These are phyloP conservation scores for Penicillium ochrochloron DNA, from an alignment of 495 filamentous ascomycete species.

Conservation along the genomic window DNA sequence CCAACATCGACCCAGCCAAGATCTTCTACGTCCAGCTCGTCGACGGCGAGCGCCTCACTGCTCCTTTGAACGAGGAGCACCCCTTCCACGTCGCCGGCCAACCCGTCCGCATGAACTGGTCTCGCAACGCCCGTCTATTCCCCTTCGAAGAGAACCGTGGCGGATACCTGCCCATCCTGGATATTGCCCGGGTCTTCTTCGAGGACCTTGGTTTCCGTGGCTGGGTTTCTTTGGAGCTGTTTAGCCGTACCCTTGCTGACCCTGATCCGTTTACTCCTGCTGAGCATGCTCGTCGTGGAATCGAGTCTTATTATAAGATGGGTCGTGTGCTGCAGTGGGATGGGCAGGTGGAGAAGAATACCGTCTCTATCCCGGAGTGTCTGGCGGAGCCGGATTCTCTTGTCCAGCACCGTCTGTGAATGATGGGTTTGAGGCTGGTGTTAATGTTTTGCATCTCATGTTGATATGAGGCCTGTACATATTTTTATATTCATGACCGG, in stretches of 20 bases:
- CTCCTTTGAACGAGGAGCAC: slow-evolving; percentile 65
- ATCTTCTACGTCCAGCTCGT: slow-evolving; percentile 82
- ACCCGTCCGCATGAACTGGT: slow-evolving; percentile 78
- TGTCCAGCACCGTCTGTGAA: slow-evolving; percentile 36
- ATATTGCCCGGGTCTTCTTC: slow-evolving; percentile 64
- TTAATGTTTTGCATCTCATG: background rate
- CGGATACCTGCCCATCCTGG: slow-evolving; percentile 69
- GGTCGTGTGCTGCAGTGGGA: slow-evolving; percentile 43
- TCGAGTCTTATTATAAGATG: slow-evolving; percentile 63
- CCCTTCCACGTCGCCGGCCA: slow-evolving; percentile 66
- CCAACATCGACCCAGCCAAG: slow-evolving; percentile 65
- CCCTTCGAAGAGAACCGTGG: slow-evolving; percentile 72
- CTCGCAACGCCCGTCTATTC: slow-evolving; percentile 75
- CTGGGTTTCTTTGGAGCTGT: slow-evolving; percentile 82
- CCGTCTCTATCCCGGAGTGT: slow-evolving; percentile 9
- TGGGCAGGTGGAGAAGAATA: slow-evolving; percentile 16
- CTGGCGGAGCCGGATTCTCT: slow-evolving; percentile 21
- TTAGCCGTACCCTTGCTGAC: slow-evolving; percentile 68
- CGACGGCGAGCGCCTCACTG: slow-evolving; percentile 67
- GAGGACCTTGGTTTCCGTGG: slow-evolving; percentile 71
- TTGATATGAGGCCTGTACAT: slow-evolving; percentile 5
- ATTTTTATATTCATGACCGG: slow-evolving; percentile 7
- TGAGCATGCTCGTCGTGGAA: slow-evolving; percentile 68
- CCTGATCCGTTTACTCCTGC: slow-evolving; percentile 56
- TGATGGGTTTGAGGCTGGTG: background rate